Percentiles rank a stretch among this genome's conserved stretches.
These are phyloP conservation scores for Penicillium thymicola DNA, from an alignment of 2,329 filamentous ascomycete genomes.

Conservation along the genomic window DNA sequence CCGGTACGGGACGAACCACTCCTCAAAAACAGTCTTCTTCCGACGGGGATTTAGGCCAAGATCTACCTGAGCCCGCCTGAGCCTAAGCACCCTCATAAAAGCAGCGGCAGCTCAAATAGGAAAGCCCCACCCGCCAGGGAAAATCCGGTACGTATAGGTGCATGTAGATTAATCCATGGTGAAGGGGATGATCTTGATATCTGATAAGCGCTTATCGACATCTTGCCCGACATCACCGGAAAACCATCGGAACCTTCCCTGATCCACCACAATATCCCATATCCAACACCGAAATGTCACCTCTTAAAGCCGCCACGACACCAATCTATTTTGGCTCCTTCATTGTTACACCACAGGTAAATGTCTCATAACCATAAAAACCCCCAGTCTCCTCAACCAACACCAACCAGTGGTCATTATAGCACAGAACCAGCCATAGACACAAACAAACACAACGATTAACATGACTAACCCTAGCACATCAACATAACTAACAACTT, in stretches of 20 bases:
- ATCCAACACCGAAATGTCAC: constrained; percentile 22
- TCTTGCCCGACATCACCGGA: not conserved
- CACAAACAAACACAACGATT: not conserved
- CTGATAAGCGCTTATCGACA: constrained; percentile 7
- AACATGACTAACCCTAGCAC: not conserved
- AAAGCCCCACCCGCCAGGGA: no score
- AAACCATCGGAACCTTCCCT: not conserved
- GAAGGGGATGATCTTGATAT: not conserved
- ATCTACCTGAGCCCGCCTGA: no score
- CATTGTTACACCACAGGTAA: constrained; percentile 70
- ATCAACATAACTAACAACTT: not conserved
- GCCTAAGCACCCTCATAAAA: no score
- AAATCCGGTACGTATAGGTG: no score
- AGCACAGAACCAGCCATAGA: not conserved
- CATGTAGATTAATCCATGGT: no score
- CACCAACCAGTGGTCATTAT: not conserved
- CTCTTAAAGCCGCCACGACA: constrained; percentile 28
- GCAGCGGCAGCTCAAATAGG: no score
- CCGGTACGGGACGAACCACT: no score
- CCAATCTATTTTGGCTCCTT: constrained; percentile 70
- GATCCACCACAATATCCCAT: not conserved
- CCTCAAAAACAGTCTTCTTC: no score
- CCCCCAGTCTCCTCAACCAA: not conserved
- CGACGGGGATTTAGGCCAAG: no score
- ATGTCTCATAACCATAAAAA: not conserved